These are phyloP conservation scores for Asterella californica DNA, from an alignment of 225 moss, liverwort and hornwort species.

Conservation along the genomic window DNA sequence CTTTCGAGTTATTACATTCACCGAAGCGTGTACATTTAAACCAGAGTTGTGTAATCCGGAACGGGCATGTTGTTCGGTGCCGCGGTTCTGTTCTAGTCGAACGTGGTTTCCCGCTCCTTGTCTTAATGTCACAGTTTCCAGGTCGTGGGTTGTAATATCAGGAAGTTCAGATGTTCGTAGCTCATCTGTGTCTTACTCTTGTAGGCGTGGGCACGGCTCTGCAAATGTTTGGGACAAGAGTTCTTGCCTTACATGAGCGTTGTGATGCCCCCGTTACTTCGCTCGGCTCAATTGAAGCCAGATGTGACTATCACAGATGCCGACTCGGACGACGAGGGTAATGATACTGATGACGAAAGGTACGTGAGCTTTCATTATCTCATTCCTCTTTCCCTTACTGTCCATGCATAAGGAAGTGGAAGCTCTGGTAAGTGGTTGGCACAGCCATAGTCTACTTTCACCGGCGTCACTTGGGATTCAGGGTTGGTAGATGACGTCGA, in stretches of 20 bases:
- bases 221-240: constrained; percentile 98
- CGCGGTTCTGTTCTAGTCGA: background rate
- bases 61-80: background rate
- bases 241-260: constrained; percentile 99
- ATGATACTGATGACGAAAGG: constrained; percentile 98
- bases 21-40: background rate
- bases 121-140: background rate
- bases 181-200: background rate
- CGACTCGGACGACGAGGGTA: constrained; percentile 92
- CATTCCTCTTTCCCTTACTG: background rate
- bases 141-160: background rate
- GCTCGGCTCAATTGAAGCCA: constrained; percentile 95
- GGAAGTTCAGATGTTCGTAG: background rate
- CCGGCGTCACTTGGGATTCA: background rate
- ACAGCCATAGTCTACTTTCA: background rate
- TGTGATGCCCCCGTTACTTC: constrained; percentile 95
- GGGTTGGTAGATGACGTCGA: background rate
- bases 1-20: too few species aligned
- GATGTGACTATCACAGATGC: constrained; percentile 98
- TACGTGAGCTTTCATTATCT: constrained; percentile 7
- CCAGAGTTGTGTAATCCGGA: background rate
- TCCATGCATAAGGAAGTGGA: background rate
- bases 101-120: background rate
- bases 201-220: constrained; percentile 98
- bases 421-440: background rate